Percentiles rank a stretch among this genome's conserved stretches.
Evolutionary conservation across 352 stramenopile species (phyloP).

Genomic region (Hyaloperonospora brassicae): DNA sequence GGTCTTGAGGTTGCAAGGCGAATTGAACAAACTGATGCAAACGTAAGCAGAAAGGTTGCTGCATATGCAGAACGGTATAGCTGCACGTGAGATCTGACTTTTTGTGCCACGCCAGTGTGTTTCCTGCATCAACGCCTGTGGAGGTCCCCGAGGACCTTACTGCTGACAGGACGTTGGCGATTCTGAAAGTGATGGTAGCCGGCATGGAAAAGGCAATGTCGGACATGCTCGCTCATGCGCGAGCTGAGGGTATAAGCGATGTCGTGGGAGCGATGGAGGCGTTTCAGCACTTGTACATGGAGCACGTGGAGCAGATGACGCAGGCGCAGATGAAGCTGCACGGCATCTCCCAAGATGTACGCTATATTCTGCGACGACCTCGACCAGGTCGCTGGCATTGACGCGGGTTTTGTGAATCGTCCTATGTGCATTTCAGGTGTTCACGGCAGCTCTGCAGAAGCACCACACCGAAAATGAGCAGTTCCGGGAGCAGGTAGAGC

Average conservation of each 20-base stretch:
- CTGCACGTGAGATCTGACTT: not conserved
- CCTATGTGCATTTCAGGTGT: conserved; percentile 28
- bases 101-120: conserved; percentile 32
- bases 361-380: not conserved
- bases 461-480: conserved; percentile 49
- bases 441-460: conserved; percentile 64
- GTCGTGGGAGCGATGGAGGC: conserved; percentile 60
- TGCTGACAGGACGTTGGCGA: conserved; percentile 54
- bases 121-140: conserved; percentile 40
- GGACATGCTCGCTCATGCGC: conserved; percentile 65
- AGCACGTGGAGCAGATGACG: conserved; percentile 67
- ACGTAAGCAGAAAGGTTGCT: conserved; percentile 20
- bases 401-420: not conserved
- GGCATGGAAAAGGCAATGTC: conserved; percentile 74
- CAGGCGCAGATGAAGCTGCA: conserved; percentile 57
- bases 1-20: conserved; percentile 50
- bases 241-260: conserved; percentile 65
- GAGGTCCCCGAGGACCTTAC: conserved; percentile 65
- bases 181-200: conserved; percentile 56
- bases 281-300: conserved; percentile 69
- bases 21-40: conserved; percentile 65
- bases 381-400: not conserved
- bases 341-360: conserved; percentile 51
- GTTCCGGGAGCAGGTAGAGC: conserved; percentile 63
- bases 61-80: not conserved